Conservation (phyloP, 78 protist species). For the Emiliania huxleyi region DNA sequence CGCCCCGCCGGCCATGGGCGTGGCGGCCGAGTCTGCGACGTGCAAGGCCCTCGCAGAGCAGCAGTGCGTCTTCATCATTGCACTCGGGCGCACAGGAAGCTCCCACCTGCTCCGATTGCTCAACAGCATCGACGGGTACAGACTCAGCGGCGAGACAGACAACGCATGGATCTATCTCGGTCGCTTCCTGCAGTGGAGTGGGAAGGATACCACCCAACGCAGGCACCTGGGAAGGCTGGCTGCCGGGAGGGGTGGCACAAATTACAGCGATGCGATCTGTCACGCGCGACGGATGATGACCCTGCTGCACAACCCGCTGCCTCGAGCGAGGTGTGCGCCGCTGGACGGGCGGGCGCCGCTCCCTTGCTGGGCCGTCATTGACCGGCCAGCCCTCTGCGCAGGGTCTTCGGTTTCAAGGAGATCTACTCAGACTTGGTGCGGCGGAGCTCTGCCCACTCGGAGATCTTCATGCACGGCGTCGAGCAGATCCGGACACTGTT, state of each 20-base stretch:
- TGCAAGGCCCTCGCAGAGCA: neutral
- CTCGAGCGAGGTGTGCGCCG: neutral
- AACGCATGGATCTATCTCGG: neutral
- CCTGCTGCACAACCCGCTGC: neutral
- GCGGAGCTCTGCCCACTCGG: neutral
- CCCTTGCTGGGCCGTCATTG: neutral
- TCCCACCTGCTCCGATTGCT: neutral
- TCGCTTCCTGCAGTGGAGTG: neutral
- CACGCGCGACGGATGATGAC: neutral
- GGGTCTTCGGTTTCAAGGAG: slow-evolving; percentile 20
- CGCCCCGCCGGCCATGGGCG: no score
- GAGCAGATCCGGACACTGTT: neutral
- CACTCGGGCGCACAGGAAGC: neutral
- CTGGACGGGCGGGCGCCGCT: neutral
- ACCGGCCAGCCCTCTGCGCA: neutral
- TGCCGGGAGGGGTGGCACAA: neutral
- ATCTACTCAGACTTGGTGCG: neutral
- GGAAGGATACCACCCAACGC: no score
- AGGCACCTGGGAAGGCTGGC: no score
- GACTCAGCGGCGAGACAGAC: slow-evolving; percentile 10
- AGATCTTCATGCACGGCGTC: neutral
- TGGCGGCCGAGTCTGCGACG: neutral
- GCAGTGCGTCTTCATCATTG: neutral
- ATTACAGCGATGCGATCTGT: neutral
- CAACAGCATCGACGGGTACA: neutral